phyloP scores from a whole-genome alignment of 2,329 filamentous ascomycete genomes.

The Berkeleyomyces rouxiae region DNA sequence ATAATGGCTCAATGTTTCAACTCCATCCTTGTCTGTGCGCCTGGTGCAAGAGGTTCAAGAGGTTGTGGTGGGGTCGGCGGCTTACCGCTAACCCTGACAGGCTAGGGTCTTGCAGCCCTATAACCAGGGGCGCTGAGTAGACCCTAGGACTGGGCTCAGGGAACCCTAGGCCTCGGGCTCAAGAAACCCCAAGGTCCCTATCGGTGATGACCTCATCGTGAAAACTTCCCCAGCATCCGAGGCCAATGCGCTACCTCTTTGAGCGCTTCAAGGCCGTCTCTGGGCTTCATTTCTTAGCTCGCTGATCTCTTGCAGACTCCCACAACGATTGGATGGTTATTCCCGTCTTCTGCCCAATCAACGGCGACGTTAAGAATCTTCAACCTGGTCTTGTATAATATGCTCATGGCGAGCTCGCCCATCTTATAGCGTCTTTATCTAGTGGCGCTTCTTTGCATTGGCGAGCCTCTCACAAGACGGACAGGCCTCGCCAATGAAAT shows the following conservation, averaged over 20 bases:
- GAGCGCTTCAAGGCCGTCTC: too few species aligned
- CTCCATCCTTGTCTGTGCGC: background rate
- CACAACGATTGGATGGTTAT: background rate
- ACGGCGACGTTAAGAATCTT: background rate
- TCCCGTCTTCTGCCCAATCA: background rate
- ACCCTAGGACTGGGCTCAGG: background rate
- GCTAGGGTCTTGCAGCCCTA: background rate
- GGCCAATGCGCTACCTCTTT: too few species aligned
- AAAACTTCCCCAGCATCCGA: too few species aligned
- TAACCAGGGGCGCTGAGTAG: background rate
- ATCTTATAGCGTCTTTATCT: too few species aligned
- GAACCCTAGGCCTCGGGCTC: background rate
- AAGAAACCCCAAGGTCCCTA: too few species aligned
- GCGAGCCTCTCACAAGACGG: too few species aligned
- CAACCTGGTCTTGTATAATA: too few species aligned
- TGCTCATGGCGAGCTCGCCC: too few species aligned
- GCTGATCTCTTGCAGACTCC: background rate
- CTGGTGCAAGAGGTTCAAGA: background rate
- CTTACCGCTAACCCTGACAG: background rate
- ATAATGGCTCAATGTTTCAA: background rate
- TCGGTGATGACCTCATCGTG: too few species aligned
- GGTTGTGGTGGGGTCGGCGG: background rate
- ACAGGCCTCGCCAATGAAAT: too few species aligned
- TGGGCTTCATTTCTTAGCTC: background rate
- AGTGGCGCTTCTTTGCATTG: too few species aligned